These are phyloP conservation scores for Septoria petroselini DNA, from an alignment of 2,329 filamentous ascomycete species.

Conservation along the genomic window DNA sequence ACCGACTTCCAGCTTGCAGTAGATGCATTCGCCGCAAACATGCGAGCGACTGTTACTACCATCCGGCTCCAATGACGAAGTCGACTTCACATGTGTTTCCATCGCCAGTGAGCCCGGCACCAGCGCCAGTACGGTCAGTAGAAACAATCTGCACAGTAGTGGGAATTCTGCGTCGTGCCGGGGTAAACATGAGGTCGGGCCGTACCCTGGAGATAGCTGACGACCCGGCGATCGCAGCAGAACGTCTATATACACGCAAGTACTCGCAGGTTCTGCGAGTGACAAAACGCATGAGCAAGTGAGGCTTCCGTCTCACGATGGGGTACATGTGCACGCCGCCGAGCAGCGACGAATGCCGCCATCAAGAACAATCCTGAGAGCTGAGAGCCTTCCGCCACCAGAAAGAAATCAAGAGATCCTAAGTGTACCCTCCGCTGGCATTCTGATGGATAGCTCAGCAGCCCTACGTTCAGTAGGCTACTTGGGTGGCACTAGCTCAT, in stretches of 20 bases:
- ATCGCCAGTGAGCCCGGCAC: conserved; percentile 7
- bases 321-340: not conserved
- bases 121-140: not conserved
- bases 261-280: too few species aligned
- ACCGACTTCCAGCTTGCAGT: conserved; percentile 25
- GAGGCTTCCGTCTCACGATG: not conserved
- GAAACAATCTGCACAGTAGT: not conserved
- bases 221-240: too few species aligned
- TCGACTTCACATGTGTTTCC: not conserved
- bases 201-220: too few species aligned
- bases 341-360: not conserved
- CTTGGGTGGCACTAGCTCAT: conserved; percentile 24
- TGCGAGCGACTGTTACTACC: conserved; percentile 24
- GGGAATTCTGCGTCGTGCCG: too few species aligned
- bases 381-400: conserved; percentile 10
- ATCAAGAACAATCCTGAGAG: not conserved
- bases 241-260: too few species aligned
- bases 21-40: conserved; percentile 25
- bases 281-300: not conserved
- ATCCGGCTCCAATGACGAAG: conserved; percentile 29
- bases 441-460: conserved; percentile 20
- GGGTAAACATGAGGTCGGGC: too few species aligned
- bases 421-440: conserved; percentile 24
- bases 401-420: conserved; percentile 15
- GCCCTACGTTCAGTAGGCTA: conserved; percentile 19